A percentile compares a stretch with the other conserved stretches of the same genome.
Evolutionary conservation across 2,329 filamentous ascomycete species (phyloP).

Genomic region (Hysterium pulicare): DNA sequence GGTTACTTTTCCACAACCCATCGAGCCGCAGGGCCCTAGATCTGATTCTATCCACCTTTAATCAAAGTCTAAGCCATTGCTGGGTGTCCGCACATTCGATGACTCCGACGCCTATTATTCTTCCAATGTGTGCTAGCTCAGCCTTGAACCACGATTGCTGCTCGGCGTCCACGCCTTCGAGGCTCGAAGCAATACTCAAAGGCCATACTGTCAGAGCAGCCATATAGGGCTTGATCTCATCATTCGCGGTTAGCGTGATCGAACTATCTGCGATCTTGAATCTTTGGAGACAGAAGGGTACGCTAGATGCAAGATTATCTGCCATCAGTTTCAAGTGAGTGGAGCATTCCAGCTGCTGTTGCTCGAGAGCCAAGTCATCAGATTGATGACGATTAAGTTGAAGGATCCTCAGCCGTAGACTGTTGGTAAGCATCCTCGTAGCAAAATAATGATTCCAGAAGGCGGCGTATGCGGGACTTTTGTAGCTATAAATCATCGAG

Average conservation of each 20-base stretch:
- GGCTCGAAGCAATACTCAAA: constrained; percentile 16
- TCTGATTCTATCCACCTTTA: too few species aligned
- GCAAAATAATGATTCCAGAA: constrained; percentile 25
- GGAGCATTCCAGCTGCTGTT: background rate
- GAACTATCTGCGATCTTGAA: constrained; percentile 2
- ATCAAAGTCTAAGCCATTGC: background rate
- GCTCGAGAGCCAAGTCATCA: background rate
- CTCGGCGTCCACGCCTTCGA: constrained; percentile 9
- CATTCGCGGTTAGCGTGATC: background rate
- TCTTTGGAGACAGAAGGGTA: constrained; percentile 6
- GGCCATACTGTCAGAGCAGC: background rate
- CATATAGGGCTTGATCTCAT: background rate
- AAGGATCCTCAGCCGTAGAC: constrained; percentile 16
- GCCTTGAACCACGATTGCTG: constrained; percentile 17
- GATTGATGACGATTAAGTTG: background rate
- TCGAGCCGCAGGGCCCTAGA: too few species aligned
- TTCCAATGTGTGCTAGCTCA: constrained; percentile 16
- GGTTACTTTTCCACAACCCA: too few species aligned
- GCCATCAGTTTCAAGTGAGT: background rate
- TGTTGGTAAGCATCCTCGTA: constrained; percentile 21
- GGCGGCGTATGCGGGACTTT: constrained; percentile 15
- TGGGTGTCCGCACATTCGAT: constrained; percentile 9
- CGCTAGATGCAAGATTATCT: constrained; percentile 2
- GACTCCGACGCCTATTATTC: constrained; percentile 14
- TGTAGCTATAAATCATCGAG: constrained; percentile 19